Evolutionary conservation across 345 rosid species (phyloP).

Genomic region (Citropsis articulata): DNA sequence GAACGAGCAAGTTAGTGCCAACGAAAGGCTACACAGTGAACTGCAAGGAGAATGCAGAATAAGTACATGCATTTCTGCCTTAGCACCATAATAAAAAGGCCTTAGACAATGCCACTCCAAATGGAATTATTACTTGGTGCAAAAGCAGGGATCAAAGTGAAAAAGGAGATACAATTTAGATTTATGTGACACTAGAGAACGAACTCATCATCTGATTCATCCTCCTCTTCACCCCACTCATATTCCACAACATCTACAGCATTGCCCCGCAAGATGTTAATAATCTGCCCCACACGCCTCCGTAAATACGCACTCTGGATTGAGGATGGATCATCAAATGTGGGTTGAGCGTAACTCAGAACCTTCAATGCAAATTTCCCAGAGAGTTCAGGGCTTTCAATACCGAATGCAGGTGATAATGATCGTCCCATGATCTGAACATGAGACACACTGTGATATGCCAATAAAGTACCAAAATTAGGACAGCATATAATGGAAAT

Average conservation of each 20-base stretch:
- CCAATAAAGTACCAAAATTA: conserved; percentile 11
- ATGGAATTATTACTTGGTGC: not conserved
- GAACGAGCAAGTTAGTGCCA: not conserved
- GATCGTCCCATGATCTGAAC: conserved; percentile 68
- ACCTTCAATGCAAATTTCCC: conserved; percentile 54
- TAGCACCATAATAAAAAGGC: not conserved
- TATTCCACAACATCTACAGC: conserved; percentile 33
- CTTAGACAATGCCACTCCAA: not conserved
- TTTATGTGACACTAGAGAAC: not conserved
- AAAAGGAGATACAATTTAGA: not conserved
- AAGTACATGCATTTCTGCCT: not conserved
- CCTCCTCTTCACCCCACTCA: conserved; percentile 44
- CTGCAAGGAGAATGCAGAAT: not conserved
- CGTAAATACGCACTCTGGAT: conserved; percentile 8
- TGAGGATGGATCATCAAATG: conserved; percentile 11
- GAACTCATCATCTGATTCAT: conserved; percentile 44
- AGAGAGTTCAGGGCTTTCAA: conserved; percentile 38
- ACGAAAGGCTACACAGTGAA: not conserved
- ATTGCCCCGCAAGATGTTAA: conserved; percentile 44
- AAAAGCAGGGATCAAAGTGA: not conserved
- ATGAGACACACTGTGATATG: conserved; percentile 61
- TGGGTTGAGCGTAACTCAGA: conserved; percentile 39
- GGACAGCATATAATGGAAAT: not conserved
- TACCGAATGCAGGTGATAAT: conserved; percentile 46
- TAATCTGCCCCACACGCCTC: conserved; percentile 38